Conservation (phyloP, 371 early-diverging fungal genomes). For the Batkoa obscura region DNA sequence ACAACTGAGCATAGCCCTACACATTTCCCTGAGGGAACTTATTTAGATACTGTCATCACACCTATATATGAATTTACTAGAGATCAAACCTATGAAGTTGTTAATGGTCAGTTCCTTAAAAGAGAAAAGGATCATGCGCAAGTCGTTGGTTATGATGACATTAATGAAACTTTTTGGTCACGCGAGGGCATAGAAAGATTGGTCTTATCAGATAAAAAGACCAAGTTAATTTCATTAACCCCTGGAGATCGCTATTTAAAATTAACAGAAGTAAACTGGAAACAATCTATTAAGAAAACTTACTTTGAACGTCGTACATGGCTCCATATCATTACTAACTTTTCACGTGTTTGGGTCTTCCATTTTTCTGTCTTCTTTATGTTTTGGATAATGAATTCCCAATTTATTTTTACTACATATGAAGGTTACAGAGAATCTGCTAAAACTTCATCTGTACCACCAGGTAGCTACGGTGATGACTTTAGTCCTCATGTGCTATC, state of each 20-base stretch:
- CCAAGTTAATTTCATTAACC: conserved; percentile 31
- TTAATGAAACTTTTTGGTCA: conserved; percentile 73
- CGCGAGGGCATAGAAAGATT: conserved; percentile 12
- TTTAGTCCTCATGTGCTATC: conserved; percentile 24
- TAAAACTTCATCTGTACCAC: conserved; percentile 30
- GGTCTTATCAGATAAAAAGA: conserved; percentile 21
- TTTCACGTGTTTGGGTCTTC: conserved; percentile 71
- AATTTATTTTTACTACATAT: conserved; percentile 34
- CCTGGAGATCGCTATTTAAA: conserved; percentile 41
- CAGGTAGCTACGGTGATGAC: conserved; percentile 22
- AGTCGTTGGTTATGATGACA: conserved; percentile 76
- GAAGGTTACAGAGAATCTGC: conserved; percentile 10
- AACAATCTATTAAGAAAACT: conserved; percentile 52
- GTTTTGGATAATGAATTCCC: conserved; percentile 51
- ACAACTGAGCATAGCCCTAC: background rate
- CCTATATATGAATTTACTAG: conserved; percentile 63
- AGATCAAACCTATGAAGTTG: conserved; percentile 50
- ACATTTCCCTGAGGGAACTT: conserved; percentile 22
- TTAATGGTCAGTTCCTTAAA: conserved; percentile 47
- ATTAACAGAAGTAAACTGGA: conserved; percentile 50
- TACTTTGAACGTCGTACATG: conserved; percentile 73
- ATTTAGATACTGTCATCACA: conserved; percentile 40
- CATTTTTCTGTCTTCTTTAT: conserved; percentile 68
- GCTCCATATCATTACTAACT: conserved; percentile 72
- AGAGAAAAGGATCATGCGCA: conserved; percentile 61